These are phyloP conservation scores for Meira miltonrushii DNA, from an alignment of 1,284 basidiomycete genomes.

Conservation along the genomic window DNA sequence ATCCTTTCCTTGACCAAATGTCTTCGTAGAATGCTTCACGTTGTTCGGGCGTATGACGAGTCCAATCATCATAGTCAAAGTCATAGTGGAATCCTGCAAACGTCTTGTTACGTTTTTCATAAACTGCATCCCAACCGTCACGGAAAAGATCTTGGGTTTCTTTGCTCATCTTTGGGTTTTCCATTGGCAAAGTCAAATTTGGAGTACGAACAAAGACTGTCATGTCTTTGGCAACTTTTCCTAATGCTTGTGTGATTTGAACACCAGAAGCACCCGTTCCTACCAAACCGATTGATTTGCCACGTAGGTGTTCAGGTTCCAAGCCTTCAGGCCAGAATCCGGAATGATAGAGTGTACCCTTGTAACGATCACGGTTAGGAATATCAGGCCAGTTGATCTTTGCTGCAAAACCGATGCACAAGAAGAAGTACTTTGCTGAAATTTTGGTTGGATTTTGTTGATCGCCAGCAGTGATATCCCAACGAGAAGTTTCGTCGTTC, in stretches of 20 bases:
- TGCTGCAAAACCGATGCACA: conserved; percentile 32
- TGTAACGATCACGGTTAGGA: conserved; percentile 57
- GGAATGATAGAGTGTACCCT: conserved; percentile 60
- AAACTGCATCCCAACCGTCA: conserved; percentile 32
- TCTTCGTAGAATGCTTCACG: conserved; percentile 26
- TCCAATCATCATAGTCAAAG: conserved; percentile 27
- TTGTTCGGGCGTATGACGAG: conserved; percentile 23
- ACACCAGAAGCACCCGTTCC: conserved; percentile 60
- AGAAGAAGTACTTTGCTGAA: conserved; percentile 30
- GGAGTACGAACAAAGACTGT: conserved; percentile 38
- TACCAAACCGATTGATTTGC: conserved; percentile 62
- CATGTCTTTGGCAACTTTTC: conserved; percentile 24
- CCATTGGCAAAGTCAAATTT: conserved; percentile 35
- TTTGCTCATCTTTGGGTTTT: conserved; percentile 23
- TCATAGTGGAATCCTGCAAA: conserved; percentile 37
- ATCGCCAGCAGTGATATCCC: conserved; percentile 26
- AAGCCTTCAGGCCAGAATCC: conserved; percentile 62
- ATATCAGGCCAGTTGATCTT: conserved; percentile 55
- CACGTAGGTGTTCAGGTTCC: conserved; percentile 53
- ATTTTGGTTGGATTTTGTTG: conserved; percentile 18
- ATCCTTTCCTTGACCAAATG: conserved; percentile 25
- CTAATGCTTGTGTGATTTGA: conserved; percentile 57
- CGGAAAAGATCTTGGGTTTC: conserved; percentile 31
- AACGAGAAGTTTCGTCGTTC: conserved; percentile 20
- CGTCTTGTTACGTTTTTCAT: conserved; percentile 32